Conservation (phyloP, 305 asterid genomes). For the Fraxinus nigra region DNA sequence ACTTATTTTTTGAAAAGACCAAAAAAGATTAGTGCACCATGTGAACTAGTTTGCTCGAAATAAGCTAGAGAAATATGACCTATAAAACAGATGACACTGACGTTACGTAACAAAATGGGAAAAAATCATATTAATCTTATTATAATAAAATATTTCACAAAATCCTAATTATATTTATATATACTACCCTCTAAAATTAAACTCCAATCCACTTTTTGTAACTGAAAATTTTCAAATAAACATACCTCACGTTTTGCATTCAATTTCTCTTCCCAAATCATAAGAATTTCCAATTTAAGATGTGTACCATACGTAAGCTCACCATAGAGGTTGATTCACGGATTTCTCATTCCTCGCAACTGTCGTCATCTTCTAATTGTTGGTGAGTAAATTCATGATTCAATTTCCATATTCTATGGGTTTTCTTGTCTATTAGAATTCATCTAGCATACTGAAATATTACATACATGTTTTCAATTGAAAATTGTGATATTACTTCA, state of each 20-base stretch:
- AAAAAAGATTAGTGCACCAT: too few relatives aligned
- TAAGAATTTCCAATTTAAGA: neutral
- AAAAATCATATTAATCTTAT: too few relatives aligned
- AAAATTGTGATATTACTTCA: neutral
- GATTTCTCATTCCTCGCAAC: neutral
- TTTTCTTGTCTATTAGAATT: neutral
- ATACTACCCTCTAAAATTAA: too few relatives aligned
- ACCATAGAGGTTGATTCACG: too few relatives aligned
- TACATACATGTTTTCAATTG: neutral
- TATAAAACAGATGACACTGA: too few relatives aligned
- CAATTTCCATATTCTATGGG: neutral
- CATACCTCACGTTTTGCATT: neutral
- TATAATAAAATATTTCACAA: too few relatives aligned
- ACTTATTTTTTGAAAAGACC: too few relatives aligned
- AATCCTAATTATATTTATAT: too few relatives aligned
- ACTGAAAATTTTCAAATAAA: neutral
- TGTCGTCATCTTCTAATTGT: neutral
- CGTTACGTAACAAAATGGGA: too few relatives aligned
- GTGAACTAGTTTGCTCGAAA: too few relatives aligned
- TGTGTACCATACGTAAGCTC: neutral
- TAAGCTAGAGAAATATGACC: too few relatives aligned
- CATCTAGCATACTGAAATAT: neutral
- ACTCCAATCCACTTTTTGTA: neutral
- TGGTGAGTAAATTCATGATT: neutral
- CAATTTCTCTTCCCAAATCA: neutral